Conservation (phyloP, 441 rosid species). For the Viola pubescens region DNA sequence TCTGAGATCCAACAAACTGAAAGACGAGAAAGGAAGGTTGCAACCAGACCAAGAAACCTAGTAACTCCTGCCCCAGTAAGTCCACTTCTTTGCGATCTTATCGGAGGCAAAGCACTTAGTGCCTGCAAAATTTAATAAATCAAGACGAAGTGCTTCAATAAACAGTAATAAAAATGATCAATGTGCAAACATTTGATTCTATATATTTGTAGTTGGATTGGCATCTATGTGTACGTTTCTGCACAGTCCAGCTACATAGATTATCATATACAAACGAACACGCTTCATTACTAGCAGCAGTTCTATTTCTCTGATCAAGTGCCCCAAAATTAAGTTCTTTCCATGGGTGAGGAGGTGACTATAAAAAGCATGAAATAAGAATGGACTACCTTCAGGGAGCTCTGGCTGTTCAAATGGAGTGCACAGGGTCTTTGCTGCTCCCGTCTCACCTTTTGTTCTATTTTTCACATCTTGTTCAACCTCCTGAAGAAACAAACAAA, state of each 20-base stretch:
- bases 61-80: constrained; percentile 97
- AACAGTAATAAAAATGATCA: neutral
- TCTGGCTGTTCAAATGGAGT: constrained; percentile 97
- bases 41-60: constrained; percentile 15
- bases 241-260: too few relatives aligned
- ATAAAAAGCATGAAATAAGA: neutral
- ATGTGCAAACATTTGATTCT: neutral
- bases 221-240: too few relatives aligned
- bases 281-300: too few relatives aligned
- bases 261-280: too few relatives aligned
- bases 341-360: too few relatives aligned
- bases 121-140: constrained; percentile 31
- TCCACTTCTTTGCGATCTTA: constrained; percentile 89
- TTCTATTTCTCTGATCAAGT: too few relatives aligned
- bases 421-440: constrained; percentile 92
- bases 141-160: neutral
- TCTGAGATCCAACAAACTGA: neutral
- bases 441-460: constrained; percentile 83
- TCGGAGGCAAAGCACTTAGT: constrained; percentile 84
- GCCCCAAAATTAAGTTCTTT: too few relatives aligned
- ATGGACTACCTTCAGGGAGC: constrained; percentile 71
- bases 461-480: constrained; percentile 91
- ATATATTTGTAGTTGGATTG: too few relatives aligned
- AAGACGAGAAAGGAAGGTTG: neutral
- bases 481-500: constrained; percentile 36